Percentiles rank a stretch among this genome's conserved stretches.
Evolutionary conservation across 2,329 filamentous ascomycete genomes (phyloP).

Genomic region (Coleophoma cylindrospora): DNA sequence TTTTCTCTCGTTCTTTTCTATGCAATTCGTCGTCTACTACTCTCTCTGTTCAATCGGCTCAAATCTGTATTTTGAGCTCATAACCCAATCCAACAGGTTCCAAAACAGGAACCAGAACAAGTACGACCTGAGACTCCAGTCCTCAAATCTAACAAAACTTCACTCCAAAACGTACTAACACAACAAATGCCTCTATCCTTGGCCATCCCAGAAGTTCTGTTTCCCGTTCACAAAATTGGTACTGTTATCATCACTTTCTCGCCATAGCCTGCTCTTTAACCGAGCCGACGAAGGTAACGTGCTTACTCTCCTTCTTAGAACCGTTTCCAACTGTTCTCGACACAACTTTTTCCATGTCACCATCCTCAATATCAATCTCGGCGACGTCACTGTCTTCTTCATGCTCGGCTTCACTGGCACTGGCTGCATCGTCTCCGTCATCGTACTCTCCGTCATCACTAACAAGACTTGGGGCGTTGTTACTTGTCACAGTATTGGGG

Average conservation of each 20-base stretch:
- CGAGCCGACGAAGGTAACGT: conserved; percentile 29
- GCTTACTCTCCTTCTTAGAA: conserved; percentile 26
- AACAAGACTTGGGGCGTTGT: conserved; percentile 74
- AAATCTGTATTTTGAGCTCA: background rate
- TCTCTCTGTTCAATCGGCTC: too few relatives aligned
- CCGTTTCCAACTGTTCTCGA: conserved; percentile 16
- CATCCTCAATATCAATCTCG: conserved; percentile 57
- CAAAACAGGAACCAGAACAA: background rate
- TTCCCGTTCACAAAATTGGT: background rate
- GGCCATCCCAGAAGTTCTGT: background rate
- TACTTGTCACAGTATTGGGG: conserved; percentile 65
- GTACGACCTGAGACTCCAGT: too few relatives aligned
- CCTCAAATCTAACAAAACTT: too few relatives aligned
- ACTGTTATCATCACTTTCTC: conserved; percentile 7
- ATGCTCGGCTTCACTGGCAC: conserved; percentile 37
- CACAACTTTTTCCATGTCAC: conserved; percentile 21
- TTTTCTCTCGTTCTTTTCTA: conserved; percentile 9
- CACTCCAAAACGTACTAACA: too few relatives aligned
- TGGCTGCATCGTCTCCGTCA: conserved; percentile 59
- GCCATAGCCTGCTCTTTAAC: conserved; percentile 16
- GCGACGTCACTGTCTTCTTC: conserved; percentile 59
- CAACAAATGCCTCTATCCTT: too few relatives aligned
- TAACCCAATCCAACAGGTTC: background rate
- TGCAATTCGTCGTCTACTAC: too few relatives aligned
- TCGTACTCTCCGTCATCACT: conserved; percentile 78